Conservation (phyloP, 371 early-diverging fungal species). For the Mucor piriformis region DNA sequence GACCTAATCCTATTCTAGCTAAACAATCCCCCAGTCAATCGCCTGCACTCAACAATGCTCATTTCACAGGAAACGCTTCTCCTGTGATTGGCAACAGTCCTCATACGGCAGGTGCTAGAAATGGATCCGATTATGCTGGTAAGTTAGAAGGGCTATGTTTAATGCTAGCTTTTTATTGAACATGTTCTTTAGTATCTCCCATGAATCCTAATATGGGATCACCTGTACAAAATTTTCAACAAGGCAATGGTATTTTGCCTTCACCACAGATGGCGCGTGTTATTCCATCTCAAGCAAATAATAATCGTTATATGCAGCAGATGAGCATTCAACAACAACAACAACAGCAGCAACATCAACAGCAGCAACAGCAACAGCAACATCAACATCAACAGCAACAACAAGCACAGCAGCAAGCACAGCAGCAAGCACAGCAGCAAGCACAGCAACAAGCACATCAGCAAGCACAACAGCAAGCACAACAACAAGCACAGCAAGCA, state of each 20-base stretch:
- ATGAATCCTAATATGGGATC: slow-evolving; percentile 35
- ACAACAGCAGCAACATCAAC: slow-evolving; percentile 23
- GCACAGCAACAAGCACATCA: background rate
- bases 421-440: background rate
- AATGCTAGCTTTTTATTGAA: background rate
- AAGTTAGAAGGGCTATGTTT: slow-evolving; percentile 5
- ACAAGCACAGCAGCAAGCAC: background rate
- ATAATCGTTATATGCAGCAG: slow-evolving; percentile 39
- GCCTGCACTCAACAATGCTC: slow-evolving; percentile 40
- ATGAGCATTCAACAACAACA: slow-evolving; percentile 23
- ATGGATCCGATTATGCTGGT: slow-evolving; percentile 39
- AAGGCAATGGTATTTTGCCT: slow-evolving; percentile 29
- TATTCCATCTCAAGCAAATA: slow-evolving; percentile 42
- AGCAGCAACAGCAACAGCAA: slow-evolving; percentile 3
- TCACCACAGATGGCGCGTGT: slow-evolving; percentile 40
- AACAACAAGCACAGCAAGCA: background rate
- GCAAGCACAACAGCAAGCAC: background rate
- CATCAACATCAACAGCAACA: background rate
- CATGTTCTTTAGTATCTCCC: slow-evolving; percentile 26
- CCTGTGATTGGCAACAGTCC: slow-evolving; percentile 41
- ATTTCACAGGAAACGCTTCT: slow-evolving; percentile 32
- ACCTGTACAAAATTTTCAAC: slow-evolving; percentile 33
- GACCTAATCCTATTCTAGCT: slow-evolving; percentile 20
- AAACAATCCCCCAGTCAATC: slow-evolving; percentile 53
- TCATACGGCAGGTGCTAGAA: slow-evolving; percentile 32